A percentile compares a stretch with the other conserved stretches of the same genome.
Conservation (phyloP, 495 filamentous ascomycete genomes). For the Baudoinia panamericana region DNA sequence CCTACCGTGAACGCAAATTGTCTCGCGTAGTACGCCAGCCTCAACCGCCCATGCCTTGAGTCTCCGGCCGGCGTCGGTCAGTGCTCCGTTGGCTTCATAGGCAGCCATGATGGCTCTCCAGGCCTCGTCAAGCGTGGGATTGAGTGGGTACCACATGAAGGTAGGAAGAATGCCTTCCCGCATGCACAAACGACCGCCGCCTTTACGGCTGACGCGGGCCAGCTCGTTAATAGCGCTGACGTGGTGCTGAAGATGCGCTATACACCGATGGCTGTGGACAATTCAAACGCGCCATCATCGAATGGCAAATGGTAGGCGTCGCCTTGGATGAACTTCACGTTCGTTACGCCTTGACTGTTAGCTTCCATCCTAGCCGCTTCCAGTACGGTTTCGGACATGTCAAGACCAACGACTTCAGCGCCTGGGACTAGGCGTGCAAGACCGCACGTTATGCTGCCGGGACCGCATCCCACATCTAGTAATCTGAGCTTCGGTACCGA, state of each 20-base stretch:
- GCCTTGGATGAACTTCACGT: neutral
- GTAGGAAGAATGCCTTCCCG: neutral
- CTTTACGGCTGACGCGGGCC: neutral
- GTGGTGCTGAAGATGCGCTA: neutral
- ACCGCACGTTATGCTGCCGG: slow-evolving; percentile 20
- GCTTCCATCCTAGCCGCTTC: neutral
- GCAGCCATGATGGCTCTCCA: too few species aligned
- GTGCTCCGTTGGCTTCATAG: too few species aligned
- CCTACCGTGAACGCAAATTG: too few species aligned
- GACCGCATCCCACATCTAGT: slow-evolving; percentile 17
- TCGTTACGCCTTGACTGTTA: neutral
- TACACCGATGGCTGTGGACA: neutral
- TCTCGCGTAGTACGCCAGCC: too few species aligned
- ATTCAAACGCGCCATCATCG: neutral
- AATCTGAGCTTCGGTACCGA: slow-evolving; percentile 1
- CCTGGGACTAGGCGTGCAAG: slow-evolving; percentile 18
- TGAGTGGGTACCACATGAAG: too few species aligned
- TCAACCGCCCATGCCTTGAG: too few species aligned
- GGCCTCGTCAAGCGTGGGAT: too few species aligned
- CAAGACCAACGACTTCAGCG: slow-evolving; percentile 1
- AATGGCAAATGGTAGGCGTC: neutral
- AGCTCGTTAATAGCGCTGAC: neutral
- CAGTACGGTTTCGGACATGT: neutral
- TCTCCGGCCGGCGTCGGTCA: too few species aligned
- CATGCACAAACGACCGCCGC: neutral